A percentile compares a stretch with the other conserved stretches of the same genome.
These are phyloP conservation scores for Syzygium oleosum DNA, from an alignment of 345 rosid species.

Conservation along the genomic window DNA sequence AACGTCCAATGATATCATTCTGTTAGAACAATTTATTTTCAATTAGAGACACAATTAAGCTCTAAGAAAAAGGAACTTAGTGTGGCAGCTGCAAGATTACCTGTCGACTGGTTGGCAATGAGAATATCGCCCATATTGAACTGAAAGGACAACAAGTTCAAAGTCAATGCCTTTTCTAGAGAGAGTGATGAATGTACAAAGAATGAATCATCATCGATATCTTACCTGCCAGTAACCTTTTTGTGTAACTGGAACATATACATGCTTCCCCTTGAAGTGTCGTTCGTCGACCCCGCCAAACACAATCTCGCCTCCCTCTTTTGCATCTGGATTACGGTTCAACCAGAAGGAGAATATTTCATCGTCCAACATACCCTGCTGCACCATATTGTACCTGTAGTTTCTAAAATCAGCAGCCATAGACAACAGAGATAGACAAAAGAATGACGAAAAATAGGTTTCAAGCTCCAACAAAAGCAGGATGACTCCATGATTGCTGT, in stretches of 20 bases:
- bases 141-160: constrained; percentile 16
- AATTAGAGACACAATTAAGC: background rate
- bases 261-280: constrained; percentile 64
- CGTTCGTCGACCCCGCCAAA: constrained; percentile 67
- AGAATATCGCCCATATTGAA: constrained; percentile 65
- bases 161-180: background rate
- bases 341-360: constrained; percentile 78
- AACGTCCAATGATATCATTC: background rate
- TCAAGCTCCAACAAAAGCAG: background rate
- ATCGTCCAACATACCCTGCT: constrained; percentile 42
- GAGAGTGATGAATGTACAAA: background rate
- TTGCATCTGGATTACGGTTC: constrained; percentile 36
- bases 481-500: background rate
- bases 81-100: constrained; percentile 15
- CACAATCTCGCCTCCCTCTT: constrained; percentile 69
- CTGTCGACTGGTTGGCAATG: constrained; percentile 49
- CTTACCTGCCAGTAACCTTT: constrained; percentile 88
- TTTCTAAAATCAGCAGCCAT: background rate
- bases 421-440: background rate
- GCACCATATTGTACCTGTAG: constrained; percentile 64
- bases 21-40: background rate
- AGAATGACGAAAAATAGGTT: background rate
- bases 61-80: background rate
- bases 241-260: constrained; percentile 53
- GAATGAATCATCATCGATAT: background rate